These are phyloP conservation scores for Rhizopogon vesiculosus DNA, from an alignment of 768 basidiomycete genomes.

Conservation along the genomic window DNA sequence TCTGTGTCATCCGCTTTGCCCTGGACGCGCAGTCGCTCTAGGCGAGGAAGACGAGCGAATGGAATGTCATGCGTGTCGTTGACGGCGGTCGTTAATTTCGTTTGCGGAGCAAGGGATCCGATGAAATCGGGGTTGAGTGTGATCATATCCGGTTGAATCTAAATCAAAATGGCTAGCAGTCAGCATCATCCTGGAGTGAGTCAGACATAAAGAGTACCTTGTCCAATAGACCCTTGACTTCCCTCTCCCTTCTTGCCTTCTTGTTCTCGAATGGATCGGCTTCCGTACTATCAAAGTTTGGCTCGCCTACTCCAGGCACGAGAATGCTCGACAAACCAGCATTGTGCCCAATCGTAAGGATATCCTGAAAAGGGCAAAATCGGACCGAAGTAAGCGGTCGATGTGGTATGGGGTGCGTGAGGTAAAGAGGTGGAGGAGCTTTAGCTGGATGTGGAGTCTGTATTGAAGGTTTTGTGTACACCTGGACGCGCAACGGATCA, in stretches of 20 bases:
- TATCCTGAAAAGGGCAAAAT: constrained; percentile 90
- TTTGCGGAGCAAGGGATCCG: constrained; percentile 60
- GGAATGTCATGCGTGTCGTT: constrained; percentile 46
- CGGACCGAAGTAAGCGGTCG: constrained; percentile 69
- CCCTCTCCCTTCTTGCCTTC: constrained; percentile 78
- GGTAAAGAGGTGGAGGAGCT: constrained; percentile 73
- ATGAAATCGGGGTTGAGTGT: constrained; percentile 75
- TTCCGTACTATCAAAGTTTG: constrained; percentile 91
- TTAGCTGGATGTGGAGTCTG: constrained; percentile 45
- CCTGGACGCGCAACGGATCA: constrained; percentile 33
- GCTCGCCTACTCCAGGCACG: constrained; percentile 89
- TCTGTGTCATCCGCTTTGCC: constrained; percentile 75
- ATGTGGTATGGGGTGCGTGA: constrained; percentile 82
- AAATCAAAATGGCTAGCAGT: background rate
- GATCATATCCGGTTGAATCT: constrained; percentile 94
- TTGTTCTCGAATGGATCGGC: constrained; percentile 93
- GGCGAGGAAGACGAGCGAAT: constrained; percentile 70
- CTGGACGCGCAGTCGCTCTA: constrained; percentile 68
- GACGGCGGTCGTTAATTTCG: constrained; percentile 51
- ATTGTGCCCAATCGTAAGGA: constrained; percentile 74
- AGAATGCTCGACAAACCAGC: constrained; percentile 80
- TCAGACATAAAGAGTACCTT: constrained; percentile 46
- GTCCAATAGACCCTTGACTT: constrained; percentile 87
- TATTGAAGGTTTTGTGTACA: constrained; percentile 69
- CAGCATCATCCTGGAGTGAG: background rate